Conservation (phyloP, 2,329 filamentous ascomycete species). For the Xylaria sp. region DNA sequence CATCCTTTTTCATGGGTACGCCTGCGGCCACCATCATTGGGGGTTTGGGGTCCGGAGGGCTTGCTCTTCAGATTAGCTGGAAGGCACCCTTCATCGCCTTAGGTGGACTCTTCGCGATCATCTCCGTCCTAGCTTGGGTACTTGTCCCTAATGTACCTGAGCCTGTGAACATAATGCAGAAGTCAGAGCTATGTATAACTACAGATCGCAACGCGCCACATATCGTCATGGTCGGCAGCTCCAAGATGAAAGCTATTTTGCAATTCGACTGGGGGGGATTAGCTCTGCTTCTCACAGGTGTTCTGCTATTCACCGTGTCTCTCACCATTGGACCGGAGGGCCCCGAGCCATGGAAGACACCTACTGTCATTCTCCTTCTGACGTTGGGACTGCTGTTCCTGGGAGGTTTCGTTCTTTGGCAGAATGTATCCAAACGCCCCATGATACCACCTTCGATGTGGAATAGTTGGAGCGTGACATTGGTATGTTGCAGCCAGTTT, state of each 20-base stretch:
- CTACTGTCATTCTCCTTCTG: constrained; percentile 50
- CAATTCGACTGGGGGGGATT: constrained; percentile 50
- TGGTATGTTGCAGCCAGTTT: constrained; percentile 43
- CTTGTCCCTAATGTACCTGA: constrained; percentile 47
- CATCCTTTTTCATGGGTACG: constrained; percentile 51
- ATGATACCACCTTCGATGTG: constrained; percentile 50
- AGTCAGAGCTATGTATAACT: constrained; percentile 38
- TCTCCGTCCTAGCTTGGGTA: constrained; percentile 45
- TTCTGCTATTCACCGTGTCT: constrained; percentile 48
- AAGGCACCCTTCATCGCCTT: constrained; percentile 50
- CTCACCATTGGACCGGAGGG: constrained; percentile 50
- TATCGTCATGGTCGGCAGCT: constrained; percentile 38
- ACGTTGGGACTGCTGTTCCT: constrained; percentile 47
- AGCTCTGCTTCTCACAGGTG: constrained; percentile 46
- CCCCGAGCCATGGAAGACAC: constrained; percentile 50
- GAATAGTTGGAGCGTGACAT: constrained; percentile 46
- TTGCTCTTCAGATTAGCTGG: constrained; percentile 48
- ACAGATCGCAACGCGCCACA: constrained; percentile 40
- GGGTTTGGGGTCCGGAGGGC: constrained; percentile 49
- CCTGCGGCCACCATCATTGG: constrained; percentile 50
- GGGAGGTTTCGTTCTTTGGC: constrained; percentile 50
- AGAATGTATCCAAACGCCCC: constrained; percentile 47
- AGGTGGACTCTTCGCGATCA: constrained; percentile 45
- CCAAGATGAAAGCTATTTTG: constrained; percentile 37
- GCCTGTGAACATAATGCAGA: constrained; percentile 35